Evolutionary conservation across 2,329 filamentous ascomycete genomes (phyloP).

Genomic region (Pseudogymnoascus sp.): DNA sequence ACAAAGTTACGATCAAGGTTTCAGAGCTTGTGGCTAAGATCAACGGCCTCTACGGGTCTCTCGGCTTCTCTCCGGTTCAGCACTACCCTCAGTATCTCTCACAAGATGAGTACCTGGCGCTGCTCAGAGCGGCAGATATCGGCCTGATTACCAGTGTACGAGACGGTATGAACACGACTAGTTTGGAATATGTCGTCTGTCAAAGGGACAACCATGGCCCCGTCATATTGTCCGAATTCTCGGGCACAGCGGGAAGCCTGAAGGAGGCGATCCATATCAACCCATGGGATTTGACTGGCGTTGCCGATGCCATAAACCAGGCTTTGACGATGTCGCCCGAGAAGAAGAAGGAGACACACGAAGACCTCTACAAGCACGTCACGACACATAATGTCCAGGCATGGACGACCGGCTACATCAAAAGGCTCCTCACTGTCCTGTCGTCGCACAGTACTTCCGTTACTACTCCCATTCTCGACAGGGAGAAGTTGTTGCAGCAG

Average conservation of each 20-base stretch:
- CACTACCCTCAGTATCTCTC: slow-evolving; percentile 91
- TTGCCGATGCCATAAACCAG: slow-evolving; percentile 73
- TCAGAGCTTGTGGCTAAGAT: slow-evolving; percentile 86
- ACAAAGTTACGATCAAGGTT: slow-evolving; percentile 79
- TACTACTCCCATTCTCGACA: slow-evolving; percentile 76
- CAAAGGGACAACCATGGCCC: slow-evolving; percentile 82
- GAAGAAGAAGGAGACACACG: slow-evolving; percentile 61
- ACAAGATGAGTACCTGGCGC: slow-evolving; percentile 85
- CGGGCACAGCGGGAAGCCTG: slow-evolving; percentile 81
- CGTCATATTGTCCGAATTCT: slow-evolving; percentile 92
- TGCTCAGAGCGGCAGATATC: slow-evolving; percentile 84
- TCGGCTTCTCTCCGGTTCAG: slow-evolving; percentile 84
- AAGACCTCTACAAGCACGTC: slow-evolving; percentile 73
- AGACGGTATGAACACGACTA: slow-evolving; percentile 97
- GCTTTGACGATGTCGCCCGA: slow-evolving; percentile 69
- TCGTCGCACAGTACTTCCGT: slow-evolving; percentile 67
- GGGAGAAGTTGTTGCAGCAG: slow-evolving; percentile 59
- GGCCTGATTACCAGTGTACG: slow-evolving; percentile 91
- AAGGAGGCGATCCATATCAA: slow-evolving; percentile 90
- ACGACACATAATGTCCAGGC: slow-evolving; percentile 76
- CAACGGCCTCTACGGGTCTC: slow-evolving; percentile 81
- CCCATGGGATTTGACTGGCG: slow-evolving; percentile 82
- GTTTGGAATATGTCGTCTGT: slow-evolving; percentile 87
- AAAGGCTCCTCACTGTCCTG: slow-evolving; percentile 71
- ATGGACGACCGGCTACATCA: slow-evolving; percentile 76